Evolutionary conservation across 768 basidiomycete species (phyloP), one percentile per base, ranked within the genome.

Genomic region (Tylopilus plumbeoviolaceoides): DNA sequence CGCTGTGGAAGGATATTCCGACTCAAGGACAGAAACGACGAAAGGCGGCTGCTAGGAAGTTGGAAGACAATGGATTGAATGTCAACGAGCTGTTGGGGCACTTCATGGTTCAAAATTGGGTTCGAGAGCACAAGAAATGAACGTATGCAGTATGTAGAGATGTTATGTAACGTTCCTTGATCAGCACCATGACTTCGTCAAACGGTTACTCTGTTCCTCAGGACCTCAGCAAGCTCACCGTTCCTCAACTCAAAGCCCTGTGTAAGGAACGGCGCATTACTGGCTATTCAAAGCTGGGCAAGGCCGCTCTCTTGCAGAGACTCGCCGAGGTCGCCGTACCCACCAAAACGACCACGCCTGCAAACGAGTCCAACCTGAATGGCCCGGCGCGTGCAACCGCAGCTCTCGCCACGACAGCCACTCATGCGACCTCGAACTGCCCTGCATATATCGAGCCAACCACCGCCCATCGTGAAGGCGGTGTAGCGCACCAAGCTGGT

Each of bases 281-380:
- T 40, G 84, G 84, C 0, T 89, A 87, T 63, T 86, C 85, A 10
- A 90, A 84, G 63, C 77, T 87, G 18, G 63, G 68, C 38, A 89
- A 89, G 65, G 68, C 72, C 47, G 78, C 72, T 1, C 73, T 89
- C 35, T 66, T 89, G 27, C 72, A 74, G 54, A 85, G 77, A 62
- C 64, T 82, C 27, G 46, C 39, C 2, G 53, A 50, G 7, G 53
- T 42, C 14, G 44, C 33, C 10, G 27, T 45, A 33, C 40, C 52
- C 35, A 6, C 48, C 7, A 15, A 40, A 7, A 30, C 56, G 15
- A 45, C 38, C 39, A n/a, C 41, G 14, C 27, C 40, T n/a, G n/a
- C n/a, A n/a, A n/a, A n/a, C n/a, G n/a, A n/a, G n/a, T n/a, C n/a
- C n/a, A n/a, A n/a, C n/a, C n/a, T n/a, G 33, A 42, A 40, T 5